Conservation (phyloP, 2,329 filamentous ascomycete genomes). For the Domatiomyces globalis region DNA sequence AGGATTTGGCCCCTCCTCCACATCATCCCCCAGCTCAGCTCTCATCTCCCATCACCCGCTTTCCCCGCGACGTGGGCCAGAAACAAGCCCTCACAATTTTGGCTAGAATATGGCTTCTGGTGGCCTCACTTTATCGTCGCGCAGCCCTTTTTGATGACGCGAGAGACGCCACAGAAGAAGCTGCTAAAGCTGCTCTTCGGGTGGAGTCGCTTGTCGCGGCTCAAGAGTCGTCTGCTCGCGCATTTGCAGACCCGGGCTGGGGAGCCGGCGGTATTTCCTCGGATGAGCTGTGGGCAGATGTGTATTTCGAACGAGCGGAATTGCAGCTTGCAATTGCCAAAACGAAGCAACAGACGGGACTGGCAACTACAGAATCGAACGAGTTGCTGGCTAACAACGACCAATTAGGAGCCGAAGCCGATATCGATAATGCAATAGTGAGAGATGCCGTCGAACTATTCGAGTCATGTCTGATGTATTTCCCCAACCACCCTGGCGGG, state of each 20-base stretch:
- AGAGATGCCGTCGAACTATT: constrained; percentile 63
- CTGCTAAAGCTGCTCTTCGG: constrained; percentile 56
- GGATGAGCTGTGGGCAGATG: constrained; percentile 72
- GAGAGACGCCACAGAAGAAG: constrained; percentile 66
- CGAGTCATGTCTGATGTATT: constrained; percentile 67
- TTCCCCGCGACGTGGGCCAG: constrained; percentile 37
- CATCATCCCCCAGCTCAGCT: constrained; percentile 12
- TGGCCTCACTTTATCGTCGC: constrained; percentile 74
- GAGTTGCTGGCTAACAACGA: not conserved
- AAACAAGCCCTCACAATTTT: constrained; percentile 46
- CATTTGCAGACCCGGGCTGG: constrained; percentile 56
- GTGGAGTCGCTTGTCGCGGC: constrained; percentile 54
- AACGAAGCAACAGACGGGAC: not conserved
- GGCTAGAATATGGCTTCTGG: constrained; percentile 76
- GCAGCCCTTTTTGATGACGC: constrained; percentile 69
- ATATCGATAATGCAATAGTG: constrained; percentile 24
- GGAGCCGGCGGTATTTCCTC: constrained; percentile 59
- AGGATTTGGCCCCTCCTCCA: constrained; percentile 5
- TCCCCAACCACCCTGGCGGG: constrained; percentile 62
- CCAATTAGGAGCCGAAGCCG: constrained; percentile 6
- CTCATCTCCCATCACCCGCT: constrained; percentile 29
- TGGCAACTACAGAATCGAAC: not conserved
- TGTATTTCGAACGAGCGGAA: constrained; percentile 62
- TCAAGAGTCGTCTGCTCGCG: constrained; percentile 45
- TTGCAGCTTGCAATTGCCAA: constrained; percentile 48